phyloP scores from a whole-genome alignment of 768 basidiomycete genomes.

The Mycena filopes region DNA sequence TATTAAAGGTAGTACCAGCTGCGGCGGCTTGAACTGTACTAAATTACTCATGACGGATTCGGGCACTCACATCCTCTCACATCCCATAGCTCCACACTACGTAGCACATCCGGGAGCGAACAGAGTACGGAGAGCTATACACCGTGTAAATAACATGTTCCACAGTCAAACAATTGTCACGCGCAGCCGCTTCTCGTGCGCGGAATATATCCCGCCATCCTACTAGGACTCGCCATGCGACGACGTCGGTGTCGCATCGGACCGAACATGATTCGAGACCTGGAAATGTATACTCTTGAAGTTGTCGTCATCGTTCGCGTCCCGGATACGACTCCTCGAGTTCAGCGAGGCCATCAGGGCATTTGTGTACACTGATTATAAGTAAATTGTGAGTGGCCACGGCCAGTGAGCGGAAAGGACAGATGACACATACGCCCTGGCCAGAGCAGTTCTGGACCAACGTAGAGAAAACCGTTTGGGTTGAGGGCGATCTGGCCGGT shows the following conservation, averaged over 20 bases:
- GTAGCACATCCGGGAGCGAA: too few species aligned
- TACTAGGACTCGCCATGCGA: not conserved
- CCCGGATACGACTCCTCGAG: not conserved
- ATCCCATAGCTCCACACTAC: too few species aligned
- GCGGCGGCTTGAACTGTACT: too few species aligned
- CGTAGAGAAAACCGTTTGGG: not conserved
- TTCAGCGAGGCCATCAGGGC: slow-evolving; percentile 3
- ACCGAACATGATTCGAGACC: not conserved
- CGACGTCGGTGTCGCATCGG: too few species aligned
- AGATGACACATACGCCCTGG: not conserved
- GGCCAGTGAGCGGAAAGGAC: too few species aligned
- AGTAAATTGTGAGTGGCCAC: not conserved
- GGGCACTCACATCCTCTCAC: too few species aligned
- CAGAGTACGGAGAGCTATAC: too few species aligned
- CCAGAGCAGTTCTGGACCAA: not conserved
- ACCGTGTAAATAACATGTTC: too few species aligned
- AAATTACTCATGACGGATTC: too few species aligned
- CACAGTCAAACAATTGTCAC: not conserved
- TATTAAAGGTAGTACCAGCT: too few species aligned
- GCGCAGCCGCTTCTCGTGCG: not conserved
- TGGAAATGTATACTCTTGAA: not conserved
- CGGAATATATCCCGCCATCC: not conserved
- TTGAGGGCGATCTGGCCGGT: not conserved
- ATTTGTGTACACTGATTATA: slow-evolving; percentile 9
- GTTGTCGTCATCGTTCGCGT: not conserved